A percentile compares a stretch with the other conserved stretches of the same genome.
Evolutionary conservation across 2,329 filamentous ascomycete genomes (phyloP).

Genomic region (Decorospora gaudefroyi): DNA sequence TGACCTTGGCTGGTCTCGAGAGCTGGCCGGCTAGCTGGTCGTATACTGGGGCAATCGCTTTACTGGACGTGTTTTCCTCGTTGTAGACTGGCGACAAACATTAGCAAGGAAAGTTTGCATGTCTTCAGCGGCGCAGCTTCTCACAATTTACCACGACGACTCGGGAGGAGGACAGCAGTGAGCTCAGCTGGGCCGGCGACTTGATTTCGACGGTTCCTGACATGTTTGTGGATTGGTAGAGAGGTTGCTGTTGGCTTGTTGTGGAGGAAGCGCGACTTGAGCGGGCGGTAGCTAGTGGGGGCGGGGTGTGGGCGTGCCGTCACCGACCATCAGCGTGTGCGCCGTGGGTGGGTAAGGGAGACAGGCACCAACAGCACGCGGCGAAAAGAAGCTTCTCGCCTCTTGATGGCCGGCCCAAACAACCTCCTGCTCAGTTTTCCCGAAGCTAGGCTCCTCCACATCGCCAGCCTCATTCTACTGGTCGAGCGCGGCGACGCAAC

Average conservation of each 20-base stretch:
- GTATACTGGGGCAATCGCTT: conserved; percentile 80
- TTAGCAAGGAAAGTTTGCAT: conserved; percentile 31
- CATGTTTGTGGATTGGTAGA: conserved; percentile 43
- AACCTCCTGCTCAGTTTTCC: conserved; percentile 39
- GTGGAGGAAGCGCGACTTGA: conserved; percentile 25
- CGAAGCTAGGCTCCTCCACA: conserved; percentile 43
- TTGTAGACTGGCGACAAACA: conserved; percentile 70
- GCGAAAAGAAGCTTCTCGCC: conserved; percentile 33
- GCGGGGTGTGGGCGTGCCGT: conserved; percentile 26
- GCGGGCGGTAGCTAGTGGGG: conserved; percentile 21
- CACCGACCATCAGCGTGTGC: conserved; percentile 15
- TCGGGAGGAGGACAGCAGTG: conserved; percentile 71
- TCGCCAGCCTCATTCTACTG: conserved; percentile 37
- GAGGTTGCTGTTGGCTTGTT: conserved; percentile 12
- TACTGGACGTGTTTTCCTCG: conserved; percentile 84
- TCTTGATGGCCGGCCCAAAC: conserved; percentile 39
- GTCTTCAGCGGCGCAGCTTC: conserved; percentile 45
- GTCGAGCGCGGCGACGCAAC: conserved; percentile 36
- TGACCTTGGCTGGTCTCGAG: conserved; percentile 71
- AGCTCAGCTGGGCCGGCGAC: conserved; percentile 49
- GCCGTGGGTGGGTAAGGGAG: conserved; percentile 1
- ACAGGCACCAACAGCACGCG: conserved; percentile 27
- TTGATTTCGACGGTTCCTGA: conserved; percentile 52
- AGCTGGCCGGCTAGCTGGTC: conserved; percentile 74
- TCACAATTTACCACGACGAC: conserved; percentile 89